These are phyloP conservation scores for Cyberlindnera suaveolens DNA, from an alignment of 805 yeast species.

Conservation along the genomic window DNA sequence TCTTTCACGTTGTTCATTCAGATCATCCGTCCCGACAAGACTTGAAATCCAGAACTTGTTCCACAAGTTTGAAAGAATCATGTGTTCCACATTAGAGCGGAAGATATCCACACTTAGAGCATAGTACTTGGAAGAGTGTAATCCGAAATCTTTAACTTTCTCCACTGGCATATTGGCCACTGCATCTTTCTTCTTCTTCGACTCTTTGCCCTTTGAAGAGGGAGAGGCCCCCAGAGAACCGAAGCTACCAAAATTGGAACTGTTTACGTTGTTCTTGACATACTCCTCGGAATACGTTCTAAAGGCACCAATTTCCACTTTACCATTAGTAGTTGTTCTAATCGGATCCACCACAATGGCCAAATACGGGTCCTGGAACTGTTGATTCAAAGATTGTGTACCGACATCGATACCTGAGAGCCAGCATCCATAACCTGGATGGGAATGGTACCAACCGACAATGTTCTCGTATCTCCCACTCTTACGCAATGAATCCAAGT, in stretches of 20 bases:
- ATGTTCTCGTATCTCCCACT: conserved; percentile 58
- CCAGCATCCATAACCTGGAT: conserved; percentile 98
- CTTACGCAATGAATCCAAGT: conserved; percentile 49
- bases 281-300: conserved; percentile 51
- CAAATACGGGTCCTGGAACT: conserved; percentile 84
- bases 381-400: conserved; percentile 80
- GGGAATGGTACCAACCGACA: conserved; percentile 99
- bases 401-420: conserved; percentile 87
- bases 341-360: conserved; percentile 87
- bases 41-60: conserved; percentile 42
- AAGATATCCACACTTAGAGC: conserved; percentile 57
- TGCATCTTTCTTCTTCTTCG: conserved; percentile 2
- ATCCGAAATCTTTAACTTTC: conserved; percentile 62
- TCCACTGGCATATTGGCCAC: conserved; percentile 34
- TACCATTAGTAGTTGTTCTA: conserved; percentile 53
- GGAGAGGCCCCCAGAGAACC: conserved; percentile 8
- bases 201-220: not conserved
- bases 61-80: conserved; percentile 37
- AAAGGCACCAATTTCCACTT: conserved; percentile 83
- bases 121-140: conserved; percentile 65
- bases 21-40: conserved; percentile 18
- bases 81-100: conserved; percentile 43
- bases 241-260: not conserved
- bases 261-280: conserved; percentile 6
- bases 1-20: conserved; percentile 5